phyloP scores from a whole-genome alignment of 176 grass and related monocot species.

The Raddia distichophylla region DNA sequence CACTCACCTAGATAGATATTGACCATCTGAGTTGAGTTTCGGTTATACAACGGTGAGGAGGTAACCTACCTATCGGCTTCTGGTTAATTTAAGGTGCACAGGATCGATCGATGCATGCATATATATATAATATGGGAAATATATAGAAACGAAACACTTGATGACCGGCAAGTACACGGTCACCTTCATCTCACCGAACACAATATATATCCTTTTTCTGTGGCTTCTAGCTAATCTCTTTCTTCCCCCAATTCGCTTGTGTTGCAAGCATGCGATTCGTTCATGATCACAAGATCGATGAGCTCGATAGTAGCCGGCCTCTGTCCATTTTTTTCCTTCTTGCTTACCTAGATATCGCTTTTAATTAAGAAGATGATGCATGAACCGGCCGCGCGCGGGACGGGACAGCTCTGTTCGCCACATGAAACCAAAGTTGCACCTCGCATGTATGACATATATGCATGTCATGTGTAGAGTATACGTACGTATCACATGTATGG shows the following conservation, averaged over 20 bases:
- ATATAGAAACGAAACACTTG: constrained; percentile 17
- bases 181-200: background rate
- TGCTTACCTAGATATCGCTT: background rate
- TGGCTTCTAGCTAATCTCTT: background rate
- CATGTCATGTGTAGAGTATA: too few relatives aligned
- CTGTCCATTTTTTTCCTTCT: background rate
- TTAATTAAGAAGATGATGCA: background rate
- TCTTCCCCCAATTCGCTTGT: constrained; percentile 20
- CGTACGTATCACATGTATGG: too few relatives aligned
- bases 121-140: too few relatives aligned
- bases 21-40: constrained; percentile 29
- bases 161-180: constrained; percentile 16
- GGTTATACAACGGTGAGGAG: constrained; percentile 45
- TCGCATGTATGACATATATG: background rate
- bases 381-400: too few relatives aligned
- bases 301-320: background rate
- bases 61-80: background rate
- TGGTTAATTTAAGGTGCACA: constrained; percentile 12
- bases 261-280: constrained; percentile 38
- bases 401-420: background rate
- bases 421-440: background rate
- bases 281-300: constrained; percentile 7
- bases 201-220: constrained; percentile 24
- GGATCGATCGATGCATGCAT: too few relatives aligned
- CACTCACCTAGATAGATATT: background rate